Base-by-base conservation (phyloP, 2,329 filamentous ascomycete species). In the Bipolaris cookei region DNA sequence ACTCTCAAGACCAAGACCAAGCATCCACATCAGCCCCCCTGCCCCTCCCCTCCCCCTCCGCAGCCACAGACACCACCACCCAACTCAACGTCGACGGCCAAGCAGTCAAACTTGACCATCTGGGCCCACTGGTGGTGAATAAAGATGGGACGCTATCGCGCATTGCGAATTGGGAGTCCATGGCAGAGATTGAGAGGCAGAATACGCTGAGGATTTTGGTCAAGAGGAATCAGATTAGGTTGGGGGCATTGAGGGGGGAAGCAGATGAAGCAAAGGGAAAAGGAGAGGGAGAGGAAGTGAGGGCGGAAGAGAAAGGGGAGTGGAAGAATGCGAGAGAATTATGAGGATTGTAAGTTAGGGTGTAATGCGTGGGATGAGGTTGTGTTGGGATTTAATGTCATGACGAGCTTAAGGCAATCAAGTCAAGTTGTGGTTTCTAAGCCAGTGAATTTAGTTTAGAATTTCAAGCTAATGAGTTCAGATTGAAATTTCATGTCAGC, bases 111-210 rank as follows among this genome's bases (percentile, higher is more conserved):
- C 82, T 92, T 7, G 88, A 91, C 69, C 82, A 86, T 59, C 78
- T 92, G 21, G 90, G 90, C 0, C 90, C 90, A 1, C 80, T 92
- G 66, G 89, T 93, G 1, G 86, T 92, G 52, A 90, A 91, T 73
- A 79, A 81, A 59, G 88, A 93, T 74, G 90, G 90, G 18, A 87
- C 87, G 7, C 75, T 92, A 64, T 87, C 86, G 54, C 83, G 89
- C 32, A 90, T 93, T 66, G 77, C 82, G 34, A 92, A 93, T 74
- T 93, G 90, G 90, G 80, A 78, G 7, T 79, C 87, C 62, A 91
- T 92, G 90, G 83, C 84, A 2, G 85, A 86, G 23, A 81, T 86
- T 6, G 90, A 92, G 80, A 82, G 80, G 72, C 77, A 84, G 71
- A 90, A 86, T 68, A 90, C 89, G 35, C 63, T 92, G 71, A 81